Conservation (phyloP, 2,329 filamentous ascomycete species). For the Pseudocercospora crystallina region DNA sequence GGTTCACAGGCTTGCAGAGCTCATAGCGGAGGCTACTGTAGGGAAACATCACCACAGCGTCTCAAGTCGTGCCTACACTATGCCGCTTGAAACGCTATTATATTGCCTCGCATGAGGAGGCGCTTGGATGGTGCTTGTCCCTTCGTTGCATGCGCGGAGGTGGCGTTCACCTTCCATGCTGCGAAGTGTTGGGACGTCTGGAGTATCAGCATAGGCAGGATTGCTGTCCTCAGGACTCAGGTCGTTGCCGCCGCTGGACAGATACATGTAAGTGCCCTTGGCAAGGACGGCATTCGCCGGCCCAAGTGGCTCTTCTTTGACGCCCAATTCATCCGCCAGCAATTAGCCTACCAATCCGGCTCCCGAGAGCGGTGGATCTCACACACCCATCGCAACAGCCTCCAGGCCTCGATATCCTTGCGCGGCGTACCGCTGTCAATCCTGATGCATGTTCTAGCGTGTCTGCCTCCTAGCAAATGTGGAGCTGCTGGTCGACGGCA, state of each 20-base stretch:
- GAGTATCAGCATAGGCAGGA: not conserved
- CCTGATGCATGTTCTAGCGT: slow-evolving; percentile 12
- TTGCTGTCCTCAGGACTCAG: not conserved
- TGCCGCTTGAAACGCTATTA: slow-evolving; percentile 19
- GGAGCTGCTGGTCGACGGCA: slow-evolving; percentile 8
- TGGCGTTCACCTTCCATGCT: slow-evolving; percentile 21
- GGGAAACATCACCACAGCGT: slow-evolving; percentile 3
- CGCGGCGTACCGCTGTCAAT: slow-evolving; percentile 17
- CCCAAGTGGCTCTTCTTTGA: slow-evolving; percentile 4
- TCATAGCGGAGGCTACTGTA: not conserved
- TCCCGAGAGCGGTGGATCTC: slow-evolving; percentile 15
- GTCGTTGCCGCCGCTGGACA: not conserved
- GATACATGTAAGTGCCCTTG: not conserved
- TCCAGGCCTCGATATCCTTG: not conserved
- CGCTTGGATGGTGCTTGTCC: slow-evolving; percentile 9
- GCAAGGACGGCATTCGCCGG: slow-evolving; percentile 15
- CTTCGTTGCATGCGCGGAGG: slow-evolving; percentile 11
- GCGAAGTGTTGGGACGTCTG: slow-evolving; percentile 1
- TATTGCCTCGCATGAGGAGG: slow-evolving; percentile 21
- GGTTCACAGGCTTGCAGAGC: slow-evolving; percentile 3
- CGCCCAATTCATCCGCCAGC: slow-evolving; percentile 15
- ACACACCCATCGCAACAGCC: slow-evolving; percentile 10
- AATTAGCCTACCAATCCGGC: slow-evolving; percentile 11
- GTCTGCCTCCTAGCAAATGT: slow-evolving; percentile 18
- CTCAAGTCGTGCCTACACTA: slow-evolving; percentile 3